Evolutionary conservation across 1,284 basidiomycete species (phyloP), one percentile per base, ranked within the genome.

Genomic region (Sanghuangporus baumii): DNA sequence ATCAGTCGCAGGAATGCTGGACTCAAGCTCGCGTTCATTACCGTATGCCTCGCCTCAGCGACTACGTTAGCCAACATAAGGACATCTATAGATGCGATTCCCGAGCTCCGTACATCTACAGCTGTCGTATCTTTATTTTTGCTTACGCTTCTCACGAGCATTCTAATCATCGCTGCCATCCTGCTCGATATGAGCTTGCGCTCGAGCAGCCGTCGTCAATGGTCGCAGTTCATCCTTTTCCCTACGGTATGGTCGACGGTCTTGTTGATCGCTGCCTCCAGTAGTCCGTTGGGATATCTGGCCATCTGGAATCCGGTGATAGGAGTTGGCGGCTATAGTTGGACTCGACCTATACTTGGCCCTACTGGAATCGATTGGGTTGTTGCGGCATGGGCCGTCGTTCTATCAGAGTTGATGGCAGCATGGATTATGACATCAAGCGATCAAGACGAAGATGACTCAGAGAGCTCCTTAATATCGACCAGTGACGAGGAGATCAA

Each of bases 251-350:
- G 89, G 90, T 77, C 84, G 3, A 79, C 80, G 0, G 69, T 77
- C 1, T 89, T 88, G 87, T 79, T 74, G 61, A 68, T 72, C 4
- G 66, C 83, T 1, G 78, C 86, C 1, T 77, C 74, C 63, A 31
- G 79, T 37, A 87, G 82, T 69, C 88, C 88, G 0, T 71, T 90
- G 11, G 91, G 91, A 12, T 80, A 86, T 64, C 77, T 93, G 16
- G 76, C 84, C 4, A 81, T 84, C 14, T 92, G 89, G 89, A 85
- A 79, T 55, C 84, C 88, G 4, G 75, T 83, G 20, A 70, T 76
- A 5, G 81, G 81, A 2, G 71, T 79, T 34, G 76, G 78, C 6
- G 73, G 79, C 0, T 92, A 91, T 69, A 69, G 69, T 3, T 93
- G 89, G 89, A 71, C 85, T n/a, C 67, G 81, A 4, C 80, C 79